Evolutionary conservation across 352 stramenopile genomes (phyloP).

Genomic region (Globisporangium paroecandrum): DNA sequence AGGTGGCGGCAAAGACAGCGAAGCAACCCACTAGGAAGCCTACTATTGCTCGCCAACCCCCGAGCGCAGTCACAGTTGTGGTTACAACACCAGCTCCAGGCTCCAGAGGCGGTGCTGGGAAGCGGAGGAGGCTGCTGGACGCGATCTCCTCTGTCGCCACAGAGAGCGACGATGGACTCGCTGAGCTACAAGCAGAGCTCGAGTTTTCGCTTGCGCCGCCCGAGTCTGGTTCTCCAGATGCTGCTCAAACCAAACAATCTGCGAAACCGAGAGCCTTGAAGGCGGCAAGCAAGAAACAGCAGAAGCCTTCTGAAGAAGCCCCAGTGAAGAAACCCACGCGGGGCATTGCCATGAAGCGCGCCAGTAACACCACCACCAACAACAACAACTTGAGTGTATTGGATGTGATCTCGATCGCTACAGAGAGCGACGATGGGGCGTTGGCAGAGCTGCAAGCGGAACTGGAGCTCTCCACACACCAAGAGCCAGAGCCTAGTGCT

Average conservation of each 20-base stretch:
- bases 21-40: conserved; percentile 1
- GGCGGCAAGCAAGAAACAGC: neutral
- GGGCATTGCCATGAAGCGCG: neutral
- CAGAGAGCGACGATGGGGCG: conserved; percentile 26
- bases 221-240: neutral
- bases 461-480: conserved; percentile 10
- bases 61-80: neutral
- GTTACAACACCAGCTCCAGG: neutral
- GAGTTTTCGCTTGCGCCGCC: neutral
- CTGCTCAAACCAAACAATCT: neutral
- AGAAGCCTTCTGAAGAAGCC: neutral
- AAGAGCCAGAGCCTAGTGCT: conserved; percentile 9
- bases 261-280: neutral
- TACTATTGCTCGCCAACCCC: neutral
- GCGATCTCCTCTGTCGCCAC: conserved; percentile 6
- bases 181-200: conserved; percentile 15
- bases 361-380: neutral
- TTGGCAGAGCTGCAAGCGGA: conserved; percentile 34
- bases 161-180: conserved; percentile 13
- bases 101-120: neutral
- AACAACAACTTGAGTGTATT: neutral
- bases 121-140: conserved; percentile 2
- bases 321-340: neutral
- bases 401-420: conserved; percentile 21
- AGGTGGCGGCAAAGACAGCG: neutral